Conservation (phyloP, 495 filamentous ascomycete genomes). For the Neurospora tetraspora region DNA sequence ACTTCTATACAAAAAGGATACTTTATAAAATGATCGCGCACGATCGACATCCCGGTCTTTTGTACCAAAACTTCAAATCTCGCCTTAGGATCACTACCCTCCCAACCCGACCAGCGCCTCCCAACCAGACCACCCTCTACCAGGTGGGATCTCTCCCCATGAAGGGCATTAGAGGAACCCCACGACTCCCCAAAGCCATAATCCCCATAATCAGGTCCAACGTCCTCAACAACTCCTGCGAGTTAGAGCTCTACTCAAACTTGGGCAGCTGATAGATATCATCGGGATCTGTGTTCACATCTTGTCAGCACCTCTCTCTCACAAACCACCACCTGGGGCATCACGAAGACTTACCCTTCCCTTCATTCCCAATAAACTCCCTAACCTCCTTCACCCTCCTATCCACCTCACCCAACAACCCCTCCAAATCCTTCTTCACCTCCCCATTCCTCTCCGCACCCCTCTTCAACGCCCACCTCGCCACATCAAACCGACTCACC, state of each 20-base stretch:
- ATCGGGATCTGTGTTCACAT: conserved; percentile 36
- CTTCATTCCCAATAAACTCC: conserved; percentile 46
- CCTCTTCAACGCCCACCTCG: conserved; percentile 40
- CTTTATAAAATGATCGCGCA: too few relatives aligned
- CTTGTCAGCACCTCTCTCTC: conserved; percentile 1
- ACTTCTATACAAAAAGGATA: too few relatives aligned
- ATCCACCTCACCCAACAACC: conserved; percentile 37
- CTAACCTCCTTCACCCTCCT: conserved; percentile 41
- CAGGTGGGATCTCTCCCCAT: neutral
- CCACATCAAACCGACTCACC: conserved; percentile 54
- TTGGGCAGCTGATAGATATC: conserved; percentile 24
- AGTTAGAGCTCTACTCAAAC: conserved; percentile 1
- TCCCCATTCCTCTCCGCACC: conserved; percentile 32
- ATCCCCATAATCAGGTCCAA: neutral
- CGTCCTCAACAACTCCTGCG: neutral
- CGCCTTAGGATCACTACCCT: too few relatives aligned
- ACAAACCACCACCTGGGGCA: neutral
- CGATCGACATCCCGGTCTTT: too few relatives aligned
- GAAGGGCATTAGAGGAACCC: neutral
- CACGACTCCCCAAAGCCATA: neutral
- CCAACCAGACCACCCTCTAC: neutral
- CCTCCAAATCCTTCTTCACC: conserved; percentile 37
- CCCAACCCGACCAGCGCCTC: too few relatives aligned
- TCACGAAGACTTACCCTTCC: conserved; percentile 25
- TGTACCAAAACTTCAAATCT: too few relatives aligned